phyloP scores from a whole-genome alignment of 352 stramenopile genomes.

The Pythium coloratum region DNA sequence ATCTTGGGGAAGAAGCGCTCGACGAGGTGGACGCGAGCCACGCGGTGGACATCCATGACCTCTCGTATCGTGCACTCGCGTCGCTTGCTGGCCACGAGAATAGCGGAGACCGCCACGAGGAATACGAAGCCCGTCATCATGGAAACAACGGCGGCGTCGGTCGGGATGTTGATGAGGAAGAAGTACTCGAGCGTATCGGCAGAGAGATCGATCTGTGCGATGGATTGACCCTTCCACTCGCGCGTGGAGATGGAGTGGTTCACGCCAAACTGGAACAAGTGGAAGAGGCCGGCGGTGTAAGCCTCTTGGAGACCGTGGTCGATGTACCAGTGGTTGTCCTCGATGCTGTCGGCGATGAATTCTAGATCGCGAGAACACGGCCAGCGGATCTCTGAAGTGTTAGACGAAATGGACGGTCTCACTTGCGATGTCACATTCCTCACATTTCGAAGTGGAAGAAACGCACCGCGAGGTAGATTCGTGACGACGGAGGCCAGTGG shows the following conservation, averaged over 20 bases:
- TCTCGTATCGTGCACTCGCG: constrained; percentile 22
- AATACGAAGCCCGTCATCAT: constrained; percentile 4
- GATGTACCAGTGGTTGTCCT: constrained; percentile 25
- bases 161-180: constrained; percentile 16
- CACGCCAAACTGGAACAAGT: constrained; percentile 28
- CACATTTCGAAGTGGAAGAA: constrained; percentile 17
- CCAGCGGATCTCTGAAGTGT: neutral
- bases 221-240: neutral
- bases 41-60: constrained; percentile 24
- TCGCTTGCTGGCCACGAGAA: constrained; percentile 10
- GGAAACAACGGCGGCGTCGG: constrained; percentile 1
- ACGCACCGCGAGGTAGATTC: constrained; percentile 8
- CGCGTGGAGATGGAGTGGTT: constrained; percentile 4
- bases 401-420: neutral
- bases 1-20: constrained; percentile 31
- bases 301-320: constrained; percentile 24
- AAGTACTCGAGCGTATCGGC: constrained; percentile 9
- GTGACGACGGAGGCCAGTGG: constrained; percentile 20
- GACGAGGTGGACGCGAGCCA: constrained; percentile 26
- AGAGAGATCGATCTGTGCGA: constrained; percentile 5
- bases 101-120: constrained; percentile 11
- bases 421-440: constrained; percentile 5
- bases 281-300: constrained; percentile 25
- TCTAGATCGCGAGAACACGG: constrained; percentile 21
- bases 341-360: constrained; percentile 16